A percentile compares a stretch with the other conserved stretches of the same genome.
These are phyloP conservation scores for Capsella bursapastoris DNA, from an alignment of 345 rosid genomes.

Conservation along the genomic window DNA sequence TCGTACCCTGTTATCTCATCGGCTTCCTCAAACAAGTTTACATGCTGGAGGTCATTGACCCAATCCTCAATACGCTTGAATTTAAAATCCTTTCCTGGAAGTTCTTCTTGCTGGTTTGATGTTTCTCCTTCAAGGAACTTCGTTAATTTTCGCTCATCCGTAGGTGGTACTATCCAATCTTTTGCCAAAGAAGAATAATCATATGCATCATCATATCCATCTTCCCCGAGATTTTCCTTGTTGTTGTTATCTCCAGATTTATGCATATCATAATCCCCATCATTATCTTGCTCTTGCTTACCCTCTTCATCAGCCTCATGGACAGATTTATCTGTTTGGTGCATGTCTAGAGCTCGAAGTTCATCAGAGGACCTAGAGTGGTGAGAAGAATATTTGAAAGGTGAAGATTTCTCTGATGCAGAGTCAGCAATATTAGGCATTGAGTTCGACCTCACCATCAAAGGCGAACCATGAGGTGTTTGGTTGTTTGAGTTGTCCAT, in stretches of 20 bases:
- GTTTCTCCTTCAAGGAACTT: constrained; percentile 54
- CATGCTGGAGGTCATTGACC: constrained; percentile 82
- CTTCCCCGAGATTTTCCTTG: constrained; percentile 51
- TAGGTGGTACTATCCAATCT: constrained; percentile 74
- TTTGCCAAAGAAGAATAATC: constrained; percentile 62
- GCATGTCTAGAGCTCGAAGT: constrained; percentile 48
- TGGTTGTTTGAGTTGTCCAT: constrained; percentile 50
- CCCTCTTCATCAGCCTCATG: constrained; percentile 45
- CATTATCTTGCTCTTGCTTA: constrained; percentile 42
- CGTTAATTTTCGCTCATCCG: constrained; percentile 52
- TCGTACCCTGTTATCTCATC: constrained; percentile 46
- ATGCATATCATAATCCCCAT: constrained; percentile 38
- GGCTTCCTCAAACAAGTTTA: constrained; percentile 59
- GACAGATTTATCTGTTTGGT: constrained; percentile 48
- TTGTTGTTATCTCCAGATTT: constrained; percentile 45
- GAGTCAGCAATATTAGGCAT: constrained; percentile 55
- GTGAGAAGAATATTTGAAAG: constrained; percentile 42
- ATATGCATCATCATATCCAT: constrained; percentile 57
- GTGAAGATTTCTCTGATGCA: constrained; percentile 49
- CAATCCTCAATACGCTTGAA: constrained; percentile 81
- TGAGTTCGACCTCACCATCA: constrained; percentile 61
- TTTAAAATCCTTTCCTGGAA: constrained; percentile 66
- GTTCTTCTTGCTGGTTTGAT: constrained; percentile 50
- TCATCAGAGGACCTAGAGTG: constrained; percentile 70
- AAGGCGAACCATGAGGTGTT: constrained; percentile 48